phyloP scores from a whole-genome alignment of 306 rosid species.

The Lithocarpus polystachyus region DNA sequence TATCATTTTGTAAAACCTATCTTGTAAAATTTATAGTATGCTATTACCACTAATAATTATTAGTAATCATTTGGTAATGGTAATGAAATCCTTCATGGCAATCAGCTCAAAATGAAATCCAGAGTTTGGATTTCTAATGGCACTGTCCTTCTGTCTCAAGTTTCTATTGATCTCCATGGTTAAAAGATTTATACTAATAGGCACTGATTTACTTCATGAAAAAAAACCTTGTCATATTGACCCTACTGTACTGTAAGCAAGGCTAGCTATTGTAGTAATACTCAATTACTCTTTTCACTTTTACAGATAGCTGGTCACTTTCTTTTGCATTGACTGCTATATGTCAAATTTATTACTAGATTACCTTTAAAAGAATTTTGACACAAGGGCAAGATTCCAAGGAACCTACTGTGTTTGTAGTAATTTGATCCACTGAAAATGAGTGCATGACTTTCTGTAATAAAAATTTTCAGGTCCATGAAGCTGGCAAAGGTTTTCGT shows the following conservation, averaged over 20 bases:
- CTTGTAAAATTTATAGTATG: background rate
- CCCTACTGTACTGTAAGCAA: background rate
- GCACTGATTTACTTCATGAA: background rate
- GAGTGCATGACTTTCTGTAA: conserved; percentile 26
- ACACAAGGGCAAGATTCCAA: conserved; percentile 17
- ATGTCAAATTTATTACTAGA: background rate
- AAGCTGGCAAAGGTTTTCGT: conserved; percentile 47
- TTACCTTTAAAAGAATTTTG: background rate
- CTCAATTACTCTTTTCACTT: no score
- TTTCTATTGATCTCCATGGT: background rate
- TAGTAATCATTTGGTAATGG: no score
- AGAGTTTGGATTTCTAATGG: background rate
- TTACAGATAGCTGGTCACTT: background rate
- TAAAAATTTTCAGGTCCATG: conserved; percentile 40
- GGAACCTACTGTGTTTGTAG: conserved; percentile 8
- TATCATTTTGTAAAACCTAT: no score
- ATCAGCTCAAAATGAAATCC: background rate
- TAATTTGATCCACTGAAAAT: conserved; percentile 20
- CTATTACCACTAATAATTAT: no score
- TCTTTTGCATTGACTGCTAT: conserved; percentile 9
- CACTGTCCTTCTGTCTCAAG: background rate
- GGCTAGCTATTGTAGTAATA: conserved; percentile 17
- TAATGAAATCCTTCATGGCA: no score
- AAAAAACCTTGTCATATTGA: background rate
- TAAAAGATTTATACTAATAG: background rate